These are phyloP conservation scores for Apophysomyces sp. DNA, from an alignment of 371 early-diverging fungal genomes.

Conservation along the genomic window DNA sequence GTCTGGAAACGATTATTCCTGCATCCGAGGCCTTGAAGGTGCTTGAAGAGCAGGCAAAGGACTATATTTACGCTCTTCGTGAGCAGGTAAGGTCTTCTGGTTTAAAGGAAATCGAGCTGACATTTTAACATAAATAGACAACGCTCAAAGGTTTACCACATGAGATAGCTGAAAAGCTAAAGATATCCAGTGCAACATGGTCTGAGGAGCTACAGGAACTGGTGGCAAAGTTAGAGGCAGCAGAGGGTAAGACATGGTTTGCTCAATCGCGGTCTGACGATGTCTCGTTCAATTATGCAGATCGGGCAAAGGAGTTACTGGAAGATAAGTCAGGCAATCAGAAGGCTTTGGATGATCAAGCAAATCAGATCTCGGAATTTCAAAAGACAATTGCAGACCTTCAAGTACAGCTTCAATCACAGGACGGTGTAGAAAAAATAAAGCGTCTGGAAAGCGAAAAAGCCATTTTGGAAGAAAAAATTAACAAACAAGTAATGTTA, in stretches of 20 bases:
- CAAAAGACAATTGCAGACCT: constrained; percentile 5
- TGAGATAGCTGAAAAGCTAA: constrained; percentile 40
- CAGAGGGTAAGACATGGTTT: constrained; percentile 24
- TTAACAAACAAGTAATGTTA: constrained; percentile 9
- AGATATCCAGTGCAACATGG: constrained; percentile 32
- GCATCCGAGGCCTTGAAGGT: constrained; percentile 31
- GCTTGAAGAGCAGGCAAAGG: constrained; percentile 34
- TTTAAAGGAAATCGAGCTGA: background rate
- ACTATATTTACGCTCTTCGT: constrained; percentile 31
- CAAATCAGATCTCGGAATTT: background rate
- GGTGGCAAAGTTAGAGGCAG: constrained; percentile 22
- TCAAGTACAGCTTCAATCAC: background rate
- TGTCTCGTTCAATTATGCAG: background rate
- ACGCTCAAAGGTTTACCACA: constrained; percentile 24
- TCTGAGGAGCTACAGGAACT: constrained; percentile 27
- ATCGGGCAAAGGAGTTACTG: constrained; percentile 13
- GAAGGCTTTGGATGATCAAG: constrained; percentile 5
- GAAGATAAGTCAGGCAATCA: constrained; percentile 11
- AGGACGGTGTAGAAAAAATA: constrained; percentile 10
- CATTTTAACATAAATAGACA: constrained; percentile 10
- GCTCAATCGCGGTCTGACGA: background rate
- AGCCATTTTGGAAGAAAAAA: constrained; percentile 10
- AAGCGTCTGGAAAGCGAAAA: constrained; percentile 17
- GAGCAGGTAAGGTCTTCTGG: constrained; percentile 16
- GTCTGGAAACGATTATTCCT: constrained; percentile 10